Evolutionary conservation across 163 green algal species (phyloP), one percentile per base, ranked within the genome.

Genomic region (Prototheca cutis): DNA sequence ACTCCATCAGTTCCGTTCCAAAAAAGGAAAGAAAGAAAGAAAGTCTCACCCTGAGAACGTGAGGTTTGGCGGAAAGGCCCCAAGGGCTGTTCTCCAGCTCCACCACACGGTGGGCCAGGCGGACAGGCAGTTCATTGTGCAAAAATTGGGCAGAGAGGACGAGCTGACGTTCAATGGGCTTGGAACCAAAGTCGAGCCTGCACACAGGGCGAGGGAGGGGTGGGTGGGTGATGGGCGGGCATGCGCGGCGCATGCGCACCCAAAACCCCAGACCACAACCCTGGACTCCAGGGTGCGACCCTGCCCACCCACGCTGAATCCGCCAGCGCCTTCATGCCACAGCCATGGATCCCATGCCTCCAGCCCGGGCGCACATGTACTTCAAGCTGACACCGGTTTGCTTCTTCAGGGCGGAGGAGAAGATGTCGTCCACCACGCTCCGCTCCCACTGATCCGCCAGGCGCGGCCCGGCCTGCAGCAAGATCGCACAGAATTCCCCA

Each of bases 31-130:
- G n/a, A n/a, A n/a, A n/a, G n/a, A n/a, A 8, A 62, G 10, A 29
- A 39, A 65, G 56, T 40, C 93, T 87, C 86, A 90, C n/a, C n/a
- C n/a, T 93, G 2, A 94, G 57, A 21, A 96, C 82, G 23, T 82
- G 81, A 7, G 71, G 55, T 60, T 93, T 95, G 45, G 68, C 76
- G 31, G 76, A 92, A 28, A 96, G 74, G 3, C 82, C 85, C 24
- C 85, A 92, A 0, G 93, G 93, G 61, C 97, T 66, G 63, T 96
- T 94, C 67, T 98, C 91, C 24, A 99, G 78, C 77, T 99, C 93
- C 23, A 84, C 88, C 18, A 97, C 87, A 8, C 93, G 66, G 65
- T 95, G 87, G 3, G 77, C 77, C 29, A 89, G 56, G 21, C 81
- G 66, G 39, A 85, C 73, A 13, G 81, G 81, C 48, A 90, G 72